phyloP scores from a whole-genome alignment of 1,284 basidiomycete species.

The Calocybe gambosa region DNA sequence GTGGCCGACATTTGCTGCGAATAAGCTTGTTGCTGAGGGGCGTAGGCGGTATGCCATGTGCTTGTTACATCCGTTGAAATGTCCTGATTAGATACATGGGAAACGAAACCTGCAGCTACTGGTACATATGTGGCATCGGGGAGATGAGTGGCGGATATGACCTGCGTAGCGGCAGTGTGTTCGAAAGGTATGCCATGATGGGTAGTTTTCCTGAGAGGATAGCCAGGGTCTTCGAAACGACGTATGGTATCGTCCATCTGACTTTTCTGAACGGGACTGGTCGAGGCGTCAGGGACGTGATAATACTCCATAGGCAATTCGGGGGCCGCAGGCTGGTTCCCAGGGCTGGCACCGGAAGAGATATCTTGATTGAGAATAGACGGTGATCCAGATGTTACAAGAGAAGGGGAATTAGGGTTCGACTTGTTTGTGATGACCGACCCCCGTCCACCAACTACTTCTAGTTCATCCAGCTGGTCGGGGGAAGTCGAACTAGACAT shows the following conservation, averaged over 20 bases:
- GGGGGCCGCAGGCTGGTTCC: slow-evolving; percentile 16
- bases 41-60: slow-evolving; percentile 10
- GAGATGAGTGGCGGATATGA: slow-evolving; percentile 3
- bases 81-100: slow-evolving; percentile 2
- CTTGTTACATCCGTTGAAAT: slow-evolving; percentile 1
- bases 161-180: background rate
- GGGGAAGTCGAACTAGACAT: slow-evolving; percentile 1
- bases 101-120: background rate
- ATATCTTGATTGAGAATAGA: slow-evolving; percentile 11
- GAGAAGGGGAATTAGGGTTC: slow-evolving; percentile 24
- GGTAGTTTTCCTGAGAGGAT: slow-evolving; percentile 8
- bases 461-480: slow-evolving; percentile 28
- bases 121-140: background rate
- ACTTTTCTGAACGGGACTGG: slow-evolving; percentile 2
- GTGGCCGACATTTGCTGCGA: slow-evolving; percentile 7
- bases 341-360: slow-evolving; percentile 16
- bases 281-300: slow-evolving; percentile 14
- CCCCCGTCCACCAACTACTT: slow-evolving; percentile 32
- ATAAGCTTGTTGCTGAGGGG: slow-evolving; percentile 4
- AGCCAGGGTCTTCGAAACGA: slow-evolving; percentile 14
- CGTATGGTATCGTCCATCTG: slow-evolving; percentile 10
- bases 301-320: slow-evolving; percentile 23
- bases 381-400: slow-evolving; percentile 16
- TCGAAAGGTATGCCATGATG: slow-evolving; percentile 9
- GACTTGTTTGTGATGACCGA: slow-evolving; percentile 28